Base-by-base conservation (phyloP, 495 filamentous ascomycete genomes). In the Talaromyces thailandensis region DNA sequence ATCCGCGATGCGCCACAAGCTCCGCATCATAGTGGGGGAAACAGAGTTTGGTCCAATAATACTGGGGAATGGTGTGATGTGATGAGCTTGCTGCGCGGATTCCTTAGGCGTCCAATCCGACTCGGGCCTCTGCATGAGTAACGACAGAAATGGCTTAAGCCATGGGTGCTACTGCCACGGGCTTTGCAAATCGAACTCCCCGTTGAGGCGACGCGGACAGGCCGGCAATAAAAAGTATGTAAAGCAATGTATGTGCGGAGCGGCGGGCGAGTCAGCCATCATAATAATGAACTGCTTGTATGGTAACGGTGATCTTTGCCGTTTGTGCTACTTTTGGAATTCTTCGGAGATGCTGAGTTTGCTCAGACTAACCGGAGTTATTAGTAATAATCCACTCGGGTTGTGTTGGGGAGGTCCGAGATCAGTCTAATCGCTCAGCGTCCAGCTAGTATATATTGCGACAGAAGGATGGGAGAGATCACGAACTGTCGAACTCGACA, bases 41-140 rank as follows among this genome's bases (percentile, higher is more conserved):
- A 11, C 40, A 21, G 29, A 12, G 23, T 29, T 32, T 52, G 40
- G n/a, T 12, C 59, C 40, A 61, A 61, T 61, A 14, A 61, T 51
- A 18, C 6, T 12, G 5, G 59, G 16, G n/a, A 21, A 11, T 21
- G 21, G 59, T 61, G 59, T 61, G 59, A 61, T 61, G 59, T 61
- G 59, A 61, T 32, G 59, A 61, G 25, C 59, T 61, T 61, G 45
- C 40, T 61, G 37, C 43, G 16, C 48, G 59, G 21, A 3, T 28
- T 26, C 23, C 24, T 26, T 23, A 55, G 23, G 43, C 45, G 59
- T 45, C 40, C 43, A 52, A 51, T 29, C 43, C 26, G 11, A n/a
- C 40, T 61, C 59, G 43, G 16, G 21, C 37, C 6, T 48, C 7
- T 56, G 52, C 26, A 25, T 53, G 23, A 53, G 28, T 25, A 24